Conservation (phyloP, 1,284 basidiomycete genomes). For the Tylopilus sp. region DNA sequence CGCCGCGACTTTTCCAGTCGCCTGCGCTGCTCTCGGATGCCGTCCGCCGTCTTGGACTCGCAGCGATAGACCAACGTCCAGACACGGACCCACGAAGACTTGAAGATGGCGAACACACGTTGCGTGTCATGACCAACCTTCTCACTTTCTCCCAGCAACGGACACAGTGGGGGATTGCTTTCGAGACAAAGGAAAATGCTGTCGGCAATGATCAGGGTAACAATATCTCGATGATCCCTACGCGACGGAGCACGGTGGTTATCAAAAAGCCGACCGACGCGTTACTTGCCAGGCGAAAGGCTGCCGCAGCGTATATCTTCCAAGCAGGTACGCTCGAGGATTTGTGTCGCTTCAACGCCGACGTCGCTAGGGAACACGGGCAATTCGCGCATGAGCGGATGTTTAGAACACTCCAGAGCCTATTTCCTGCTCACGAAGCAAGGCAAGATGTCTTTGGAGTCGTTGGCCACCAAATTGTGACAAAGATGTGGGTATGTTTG, state of each 20-base stretch:
- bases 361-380: conserved; percentile 67
- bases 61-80: conserved; percentile 61
- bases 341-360: conserved; percentile 70
- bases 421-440: conserved; percentile 53
- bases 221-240: conserved; percentile 55
- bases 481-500: conserved; percentile 54
- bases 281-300: conserved; percentile 65
- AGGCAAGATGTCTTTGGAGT: conserved; percentile 30
- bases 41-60: conserved; percentile 68
- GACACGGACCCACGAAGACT: conserved; percentile 54
- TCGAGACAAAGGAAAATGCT: conserved; percentile 34
- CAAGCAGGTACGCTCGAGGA: conserved; percentile 54
- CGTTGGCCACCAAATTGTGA: conserved; percentile 51
- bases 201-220: conserved; percentile 29
- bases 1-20: conserved; percentile 65
- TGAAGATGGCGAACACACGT: conserved; percentile 63
- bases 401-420: conserved; percentile 70
- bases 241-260: conserved; percentile 72
- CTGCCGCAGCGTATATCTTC: conserved; percentile 76
- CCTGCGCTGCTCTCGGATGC: conserved; percentile 77
- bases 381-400: conserved; percentile 80
- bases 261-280: conserved; percentile 70
- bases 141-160: conserved; percentile 70
- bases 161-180: conserved; percentile 47
- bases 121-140: conserved; percentile 80